Conservation (phyloP, 75 land plant genomes). For the Picea glauca region DNA sequence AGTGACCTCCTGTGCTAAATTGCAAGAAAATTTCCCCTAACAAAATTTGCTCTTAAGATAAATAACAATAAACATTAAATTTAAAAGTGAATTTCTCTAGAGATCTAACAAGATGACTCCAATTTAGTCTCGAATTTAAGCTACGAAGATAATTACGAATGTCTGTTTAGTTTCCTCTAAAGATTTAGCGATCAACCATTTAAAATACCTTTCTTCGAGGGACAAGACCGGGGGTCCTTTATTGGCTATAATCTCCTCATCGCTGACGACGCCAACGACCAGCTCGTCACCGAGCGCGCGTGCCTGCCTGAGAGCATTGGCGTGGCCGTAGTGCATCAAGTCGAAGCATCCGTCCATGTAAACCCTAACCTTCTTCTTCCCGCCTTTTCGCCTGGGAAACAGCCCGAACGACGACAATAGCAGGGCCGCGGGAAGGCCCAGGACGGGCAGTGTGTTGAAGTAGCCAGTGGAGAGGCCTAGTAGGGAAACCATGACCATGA, state of each 20-base stretch:
- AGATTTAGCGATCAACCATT: no score
- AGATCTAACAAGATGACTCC: no score
- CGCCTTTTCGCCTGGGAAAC: constrained; percentile 34
- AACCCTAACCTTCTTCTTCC: constrained; percentile 49
- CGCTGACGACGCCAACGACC: constrained; percentile 93
- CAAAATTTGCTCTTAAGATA: no score
- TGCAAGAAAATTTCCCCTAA: no score
- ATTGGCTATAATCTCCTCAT: constrained; percentile 88
- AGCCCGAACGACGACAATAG: constrained; percentile 24
- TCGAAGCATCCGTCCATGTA: constrained; percentile 69
- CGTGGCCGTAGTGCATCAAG: constrained; percentile 71
- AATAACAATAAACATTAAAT: no score
- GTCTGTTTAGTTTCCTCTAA: no score
- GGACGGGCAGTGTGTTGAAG: constrained; percentile 39
- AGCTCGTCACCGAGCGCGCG: constrained; percentile 90
- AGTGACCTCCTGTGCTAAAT: no score
- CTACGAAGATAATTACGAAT: no score
- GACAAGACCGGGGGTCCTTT: constrained; percentile 94
- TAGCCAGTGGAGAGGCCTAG: constrained; percentile 40
- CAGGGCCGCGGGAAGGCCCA: constrained; percentile 23
- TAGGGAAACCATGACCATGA: constrained; percentile 56
- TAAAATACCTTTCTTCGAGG: constrained; percentile 66
- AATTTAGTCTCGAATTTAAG: no score
- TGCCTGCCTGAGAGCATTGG: constrained; percentile 68
- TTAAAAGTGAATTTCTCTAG: no score